These are phyloP conservation scores for Aphanoascus verrucosus DNA, from an alignment of 2,329 filamentous ascomycete species.

Conservation along the genomic window DNA sequence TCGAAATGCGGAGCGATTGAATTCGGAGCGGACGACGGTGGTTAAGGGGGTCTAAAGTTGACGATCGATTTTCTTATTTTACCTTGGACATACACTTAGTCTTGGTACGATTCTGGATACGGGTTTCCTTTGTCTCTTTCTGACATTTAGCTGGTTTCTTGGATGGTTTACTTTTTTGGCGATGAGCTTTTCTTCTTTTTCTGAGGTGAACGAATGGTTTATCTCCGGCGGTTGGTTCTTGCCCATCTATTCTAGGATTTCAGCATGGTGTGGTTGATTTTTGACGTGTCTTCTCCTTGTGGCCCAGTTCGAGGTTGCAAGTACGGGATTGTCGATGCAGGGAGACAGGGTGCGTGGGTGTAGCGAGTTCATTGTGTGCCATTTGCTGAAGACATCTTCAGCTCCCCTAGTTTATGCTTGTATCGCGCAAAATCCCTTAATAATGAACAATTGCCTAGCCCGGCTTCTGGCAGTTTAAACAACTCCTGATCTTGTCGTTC, in stretches of 20 bases:
- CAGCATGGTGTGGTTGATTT: constrained; percentile 10
- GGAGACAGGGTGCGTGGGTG: not conserved
- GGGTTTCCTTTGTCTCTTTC: not conserved
- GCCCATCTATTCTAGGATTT: not conserved
- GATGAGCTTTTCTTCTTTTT: not conserved
- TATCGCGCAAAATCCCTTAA: no score
- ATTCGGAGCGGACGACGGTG: constrained; percentile 84
- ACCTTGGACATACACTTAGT: not conserved
- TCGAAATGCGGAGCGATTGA: constrained; percentile 82
- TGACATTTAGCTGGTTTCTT: constrained; percentile 3
- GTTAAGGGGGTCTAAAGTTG: constrained; percentile 71
- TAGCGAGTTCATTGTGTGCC: not conserved
- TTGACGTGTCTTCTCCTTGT: not conserved
- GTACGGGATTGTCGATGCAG: not conserved
- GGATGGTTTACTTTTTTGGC: not conserved
- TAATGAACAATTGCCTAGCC: no score
- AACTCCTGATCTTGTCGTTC: no score
- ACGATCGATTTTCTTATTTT: no score
- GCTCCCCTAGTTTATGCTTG: no score
- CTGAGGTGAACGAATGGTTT: not conserved
- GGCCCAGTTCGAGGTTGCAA: not conserved
- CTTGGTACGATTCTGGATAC: not conserved
- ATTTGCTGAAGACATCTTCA: not conserved
- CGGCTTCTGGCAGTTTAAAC: no score
- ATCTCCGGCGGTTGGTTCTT: not conserved